Evolutionary conservation across 202 grass and related monocot genomes (phyloP).

Genomic region (Alloteropsis angusta): DNA sequence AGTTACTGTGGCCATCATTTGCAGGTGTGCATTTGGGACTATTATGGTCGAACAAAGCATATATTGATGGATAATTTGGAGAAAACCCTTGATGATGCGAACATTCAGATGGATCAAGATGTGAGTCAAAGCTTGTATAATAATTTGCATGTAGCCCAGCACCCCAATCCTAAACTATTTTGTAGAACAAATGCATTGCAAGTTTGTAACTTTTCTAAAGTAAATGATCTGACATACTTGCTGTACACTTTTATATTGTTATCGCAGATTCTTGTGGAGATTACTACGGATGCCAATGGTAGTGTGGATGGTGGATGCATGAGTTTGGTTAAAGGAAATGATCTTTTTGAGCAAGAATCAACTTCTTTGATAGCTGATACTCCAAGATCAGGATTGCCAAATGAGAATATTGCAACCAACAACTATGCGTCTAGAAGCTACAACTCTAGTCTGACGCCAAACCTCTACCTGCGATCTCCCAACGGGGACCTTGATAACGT

Average conservation of each 20-base stretch:
- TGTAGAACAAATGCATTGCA: slow-evolving; percentile 4
- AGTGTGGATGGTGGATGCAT: slow-evolving; percentile 57
- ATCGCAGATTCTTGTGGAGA: slow-evolving; percentile 85
- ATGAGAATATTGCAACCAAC: slow-evolving; percentile 57
- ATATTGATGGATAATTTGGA: slow-evolving; percentile 85
- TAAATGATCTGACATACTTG: neutral
- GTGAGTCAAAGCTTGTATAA: slow-evolving; percentile 38
- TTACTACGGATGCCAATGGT: slow-evolving; percentile 53
- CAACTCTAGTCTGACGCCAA: slow-evolving; percentile 42
- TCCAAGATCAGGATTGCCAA: slow-evolving; percentile 51
- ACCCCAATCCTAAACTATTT: neutral
- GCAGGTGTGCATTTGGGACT: slow-evolving; percentile 90
- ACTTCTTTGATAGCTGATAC: slow-evolving; percentile 50
- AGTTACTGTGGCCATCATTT: slow-evolving; percentile 23
- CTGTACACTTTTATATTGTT: slow-evolving; percentile 18
- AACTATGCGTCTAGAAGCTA: slow-evolving; percentile 68
- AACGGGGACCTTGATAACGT: slow-evolving; percentile 55
- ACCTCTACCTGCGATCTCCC: slow-evolving; percentile 40
- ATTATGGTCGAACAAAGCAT: slow-evolving; percentile 88
- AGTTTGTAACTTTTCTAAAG: neutral
- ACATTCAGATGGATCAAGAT: slow-evolving; percentile 99
- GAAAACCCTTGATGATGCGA: slow-evolving; percentile 91
- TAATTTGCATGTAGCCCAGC: neutral
- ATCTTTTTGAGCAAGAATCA: slow-evolving; percentile 50
- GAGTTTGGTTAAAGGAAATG: slow-evolving; percentile 73